Evolutionary conservation across 1,139 yeast genomes (phyloP).

Genomic region (Yamadazyma conglobata): DNA sequence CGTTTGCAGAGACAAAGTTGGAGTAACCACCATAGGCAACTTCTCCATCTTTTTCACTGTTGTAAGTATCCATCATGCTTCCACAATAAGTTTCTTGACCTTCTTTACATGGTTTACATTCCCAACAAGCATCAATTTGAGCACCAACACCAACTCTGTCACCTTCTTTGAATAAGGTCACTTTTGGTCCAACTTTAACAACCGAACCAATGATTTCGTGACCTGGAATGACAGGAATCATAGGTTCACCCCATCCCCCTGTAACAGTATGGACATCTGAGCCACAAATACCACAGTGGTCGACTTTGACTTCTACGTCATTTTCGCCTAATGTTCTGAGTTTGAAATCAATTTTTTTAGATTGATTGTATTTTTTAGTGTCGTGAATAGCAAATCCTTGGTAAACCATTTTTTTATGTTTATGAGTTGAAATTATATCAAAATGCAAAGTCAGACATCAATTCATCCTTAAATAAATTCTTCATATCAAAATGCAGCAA

Average conservation of each 20-base stretch:
- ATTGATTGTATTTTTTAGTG: constrained; percentile 36
- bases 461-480: no score
- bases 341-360: constrained; percentile 37
- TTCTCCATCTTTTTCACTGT: constrained; percentile 31
- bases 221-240: constrained; percentile 28
- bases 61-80: constrained; percentile 40
- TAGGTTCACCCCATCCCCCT: constrained; percentile 37
- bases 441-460: no score
- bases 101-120: constrained; percentile 42
- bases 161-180: constrained; percentile 44
- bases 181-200: constrained; percentile 44
- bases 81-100: constrained; percentile 50
- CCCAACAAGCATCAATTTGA: constrained; percentile 41
- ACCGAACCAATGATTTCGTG: constrained; percentile 55
- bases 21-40: constrained; percentile 58
- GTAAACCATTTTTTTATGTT: constrained; percentile 4
- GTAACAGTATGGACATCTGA: constrained; percentile 48
- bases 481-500: no score
- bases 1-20: constrained; percentile 47
- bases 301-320: constrained; percentile 47
- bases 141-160: constrained; percentile 64
- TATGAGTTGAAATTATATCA: no score
- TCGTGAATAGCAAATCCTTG: constrained; percentile 17
- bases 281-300: constrained; percentile 60
- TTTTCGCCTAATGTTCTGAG: constrained; percentile 37